Evolutionary conservation across 495 filamentous ascomycete genomes (phyloP), one percentile per base, ranked within the genome.

Genomic region (Aspergillus sclerotioniger): DNA sequence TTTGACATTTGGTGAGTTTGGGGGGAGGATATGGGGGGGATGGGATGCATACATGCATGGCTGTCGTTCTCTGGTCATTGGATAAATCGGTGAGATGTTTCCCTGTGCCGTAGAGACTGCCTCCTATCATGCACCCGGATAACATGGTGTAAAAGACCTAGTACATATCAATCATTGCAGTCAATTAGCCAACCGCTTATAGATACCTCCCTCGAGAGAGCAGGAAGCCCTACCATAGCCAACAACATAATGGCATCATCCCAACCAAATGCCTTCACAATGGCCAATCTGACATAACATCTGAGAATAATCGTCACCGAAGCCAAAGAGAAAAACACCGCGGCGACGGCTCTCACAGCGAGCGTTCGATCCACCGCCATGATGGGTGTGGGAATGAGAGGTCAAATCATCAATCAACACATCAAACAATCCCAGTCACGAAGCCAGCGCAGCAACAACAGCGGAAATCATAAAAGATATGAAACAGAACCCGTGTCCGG

Each of bases 261-360:
- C 61, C 61, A 63, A 2, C 61, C 61, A 44, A 63, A 63, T 7
- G 53, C 61, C 33, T 59, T 60, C 20, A 60, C 61, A 12, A 63
- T n/a, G 13, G 15, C 29, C 12, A 56, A 12, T 1, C 61, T 57
- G 2, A 63, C 61, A 54, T 63, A 63, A 35, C 61, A 63, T 21
- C 61, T 57, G 13, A 63, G 50, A 9, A 57, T 15, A 6, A 25
- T 50, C 9, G 47, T 50, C 13, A 50, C 28, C 6, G 41, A 16
- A 6, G 47, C 47, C 25, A 50, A 16, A 0, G 25, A 13, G 12
- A 50, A 25, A 28, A 50, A 50, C 21, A 50, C 47, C 13, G 25
- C 47, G 20, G 47, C 47, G n/a, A 50, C 25, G 6, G 47, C 47
- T 7, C 47, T 28, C 47, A 50, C 47, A 1, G 15, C 47, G 6